Conservation (phyloP, 2,329 filamentous ascomycete species). For the Cladosporium sp. region DNA sequence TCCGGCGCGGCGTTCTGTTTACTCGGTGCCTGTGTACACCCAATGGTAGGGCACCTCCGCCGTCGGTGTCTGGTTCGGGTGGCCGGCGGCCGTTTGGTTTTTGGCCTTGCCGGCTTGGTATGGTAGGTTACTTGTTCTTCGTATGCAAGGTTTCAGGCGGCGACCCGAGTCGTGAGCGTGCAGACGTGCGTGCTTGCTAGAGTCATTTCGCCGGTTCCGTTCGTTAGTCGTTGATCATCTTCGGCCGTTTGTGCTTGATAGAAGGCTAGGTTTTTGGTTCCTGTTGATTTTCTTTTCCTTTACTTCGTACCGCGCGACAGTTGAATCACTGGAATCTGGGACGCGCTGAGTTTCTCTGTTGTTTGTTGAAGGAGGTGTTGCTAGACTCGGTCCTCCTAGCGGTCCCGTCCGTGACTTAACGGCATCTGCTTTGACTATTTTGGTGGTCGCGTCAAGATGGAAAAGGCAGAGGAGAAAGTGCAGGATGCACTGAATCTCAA, state of each 20-base stretch:
- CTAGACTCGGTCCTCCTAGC: too few species aligned
- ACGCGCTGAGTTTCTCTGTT: not conserved
- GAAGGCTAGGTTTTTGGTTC: not conserved
- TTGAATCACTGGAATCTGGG: not conserved
- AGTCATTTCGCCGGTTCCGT: not conserved
- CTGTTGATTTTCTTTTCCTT: not conserved
- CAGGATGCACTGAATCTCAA: slow-evolving; percentile 24
- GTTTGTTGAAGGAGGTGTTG: not conserved
- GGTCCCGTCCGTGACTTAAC: too few species aligned
- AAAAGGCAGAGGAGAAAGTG: slow-evolving; percentile 19
- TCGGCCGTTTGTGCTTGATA: not conserved
- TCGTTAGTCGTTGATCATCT: not conserved
- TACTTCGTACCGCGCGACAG: not conserved
- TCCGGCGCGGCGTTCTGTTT: slow-evolving; percentile 3
- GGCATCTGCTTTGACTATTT: too few species aligned
- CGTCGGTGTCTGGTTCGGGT: not conserved
- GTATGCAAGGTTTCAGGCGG: not conserved
- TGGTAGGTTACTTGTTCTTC: not conserved
- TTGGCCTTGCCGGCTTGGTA: not conserved
- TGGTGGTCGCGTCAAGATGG: slow-evolving; percentile 13
- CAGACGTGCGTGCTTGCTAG: not conserved
- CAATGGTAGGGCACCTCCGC: not conserved
- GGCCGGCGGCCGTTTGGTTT: not conserved
- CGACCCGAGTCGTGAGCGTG: not conserved
- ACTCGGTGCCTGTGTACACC: not conserved